Percentiles rank a stretch among this genome's conserved stretches.
phyloP scores from a whole-genome alignment of 73 alveolate genomes.

The Uronychia setigera region DNA sequence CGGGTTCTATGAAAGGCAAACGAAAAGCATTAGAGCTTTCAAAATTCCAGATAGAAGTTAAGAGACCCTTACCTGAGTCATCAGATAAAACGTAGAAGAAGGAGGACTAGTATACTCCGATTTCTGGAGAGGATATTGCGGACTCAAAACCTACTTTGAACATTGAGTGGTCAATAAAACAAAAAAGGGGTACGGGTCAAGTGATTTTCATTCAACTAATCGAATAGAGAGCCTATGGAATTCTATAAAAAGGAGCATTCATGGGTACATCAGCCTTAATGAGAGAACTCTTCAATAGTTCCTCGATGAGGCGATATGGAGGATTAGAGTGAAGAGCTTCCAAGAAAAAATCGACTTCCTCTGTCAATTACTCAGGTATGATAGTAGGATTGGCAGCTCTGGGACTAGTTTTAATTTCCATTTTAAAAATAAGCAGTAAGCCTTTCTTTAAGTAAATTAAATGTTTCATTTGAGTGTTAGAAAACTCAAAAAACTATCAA shows the following conservation, averaged over 20 bases:
- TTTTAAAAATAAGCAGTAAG: no score
- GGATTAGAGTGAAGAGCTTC: slow-evolving; percentile 29
- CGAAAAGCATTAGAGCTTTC: slow-evolving; percentile 54
- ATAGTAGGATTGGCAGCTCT: no score
- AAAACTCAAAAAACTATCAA: no score
- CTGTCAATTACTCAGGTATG: slow-evolving; percentile 17
- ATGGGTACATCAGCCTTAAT: slow-evolving; percentile 7
- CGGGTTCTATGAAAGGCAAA: slow-evolving; percentile 51
- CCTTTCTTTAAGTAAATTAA: no score
- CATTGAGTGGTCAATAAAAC: slow-evolving; percentile 45
- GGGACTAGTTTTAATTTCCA: no score
- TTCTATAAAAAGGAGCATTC: slow-evolving; percentile 19
- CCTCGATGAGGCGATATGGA: slow-evolving; percentile 55
- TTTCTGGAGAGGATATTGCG: slow-evolving; percentile 48
- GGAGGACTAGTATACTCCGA: slow-evolving; percentile 50
- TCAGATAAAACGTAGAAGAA: slow-evolving; percentile 36
- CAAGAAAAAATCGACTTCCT: slow-evolving; percentile 44
- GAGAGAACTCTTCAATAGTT: slow-evolving; percentile 16
- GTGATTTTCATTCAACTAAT: slow-evolving; percentile 34
- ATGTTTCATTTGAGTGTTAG: no score
- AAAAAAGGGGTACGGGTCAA: slow-evolving; percentile 6
- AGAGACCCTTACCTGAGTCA: slow-evolving; percentile 44
- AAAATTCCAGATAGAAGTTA: slow-evolving; percentile 30
- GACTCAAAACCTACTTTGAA: slow-evolving; percentile 23
- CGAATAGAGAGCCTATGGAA: slow-evolving; percentile 48